A percentile compares a stretch with the other conserved stretches of the same genome.
Evolutionary conservation across 441 rosid genomes (phyloP).

Genomic region (Jatropha multifida): DNA sequence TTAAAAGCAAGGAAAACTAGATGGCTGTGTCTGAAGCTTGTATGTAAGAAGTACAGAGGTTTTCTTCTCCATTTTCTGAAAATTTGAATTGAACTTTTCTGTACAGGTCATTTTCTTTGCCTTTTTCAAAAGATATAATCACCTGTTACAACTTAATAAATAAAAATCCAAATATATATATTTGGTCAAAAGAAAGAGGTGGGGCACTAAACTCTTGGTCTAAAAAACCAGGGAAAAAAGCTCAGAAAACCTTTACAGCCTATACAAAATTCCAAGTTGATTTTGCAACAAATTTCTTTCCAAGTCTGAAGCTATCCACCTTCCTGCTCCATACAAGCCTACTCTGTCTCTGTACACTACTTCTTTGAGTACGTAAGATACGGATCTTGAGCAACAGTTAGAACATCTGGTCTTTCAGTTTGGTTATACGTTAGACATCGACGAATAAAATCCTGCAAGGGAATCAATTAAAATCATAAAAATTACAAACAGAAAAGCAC

Average conservation of each 20-base stretch:
- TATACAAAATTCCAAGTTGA: conserved; percentile 45
- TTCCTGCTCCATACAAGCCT: conserved; percentile 24
- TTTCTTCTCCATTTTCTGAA: neutral
- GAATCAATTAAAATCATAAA: neutral
- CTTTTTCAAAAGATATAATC: neutral
- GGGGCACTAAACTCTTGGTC: conserved; percentile 1
- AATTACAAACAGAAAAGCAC: neutral
- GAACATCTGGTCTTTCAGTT: conserved; percentile 86
- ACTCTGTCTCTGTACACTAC: conserved; percentile 34
- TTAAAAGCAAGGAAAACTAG: neutral
- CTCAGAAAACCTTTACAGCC: conserved; percentile 38
- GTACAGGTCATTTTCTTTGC: conserved; percentile 7
- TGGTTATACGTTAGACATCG: conserved; percentile 92
- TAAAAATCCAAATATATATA: neutral
- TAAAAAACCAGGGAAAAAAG: conserved; percentile 1
- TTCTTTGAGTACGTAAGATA: conserved; percentile 82
- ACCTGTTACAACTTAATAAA: conserved; percentile 13
- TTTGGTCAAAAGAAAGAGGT: neutral
- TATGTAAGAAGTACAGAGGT: neutral
- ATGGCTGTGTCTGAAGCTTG: neutral
- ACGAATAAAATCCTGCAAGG: conserved; percentile 84
- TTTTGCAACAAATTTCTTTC: conserved; percentile 21
- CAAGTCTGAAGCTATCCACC: conserved; percentile 19
- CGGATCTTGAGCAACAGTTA: conserved; percentile 79
- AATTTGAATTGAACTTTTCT: neutral